Evolutionary conservation across 805 yeast genomes (phyloP).

Genomic region (Wickerhamiella spandovensis): DNA sequence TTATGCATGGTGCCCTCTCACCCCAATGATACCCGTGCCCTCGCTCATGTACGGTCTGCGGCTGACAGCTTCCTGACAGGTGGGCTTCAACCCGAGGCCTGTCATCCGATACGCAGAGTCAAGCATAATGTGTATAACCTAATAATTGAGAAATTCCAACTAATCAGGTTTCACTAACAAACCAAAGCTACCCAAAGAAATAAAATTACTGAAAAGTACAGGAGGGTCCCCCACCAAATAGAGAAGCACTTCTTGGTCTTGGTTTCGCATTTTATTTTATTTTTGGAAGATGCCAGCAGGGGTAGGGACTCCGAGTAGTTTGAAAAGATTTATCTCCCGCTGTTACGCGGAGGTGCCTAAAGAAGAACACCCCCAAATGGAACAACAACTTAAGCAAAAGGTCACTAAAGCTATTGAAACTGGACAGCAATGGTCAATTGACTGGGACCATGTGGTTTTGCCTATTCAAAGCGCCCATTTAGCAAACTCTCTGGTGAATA

Average conservation of each 20-base stretch:
- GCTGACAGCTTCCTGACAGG: not conserved
- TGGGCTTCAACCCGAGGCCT: not conserved
- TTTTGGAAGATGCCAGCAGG: not conserved
- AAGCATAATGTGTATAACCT: too few species aligned
- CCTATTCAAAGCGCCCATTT: slow-evolving; percentile 27
- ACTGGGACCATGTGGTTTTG: slow-evolving; percentile 40
- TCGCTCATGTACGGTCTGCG: not conserved
- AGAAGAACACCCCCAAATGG: slow-evolving; percentile 30
- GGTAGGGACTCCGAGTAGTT: slow-evolving; percentile 32
- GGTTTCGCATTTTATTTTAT: too few species aligned
- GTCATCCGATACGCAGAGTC: too few species aligned
- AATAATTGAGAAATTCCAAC: too few species aligned
- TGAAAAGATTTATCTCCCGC: slow-evolving; percentile 37
- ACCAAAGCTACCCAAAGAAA: too few species aligned
- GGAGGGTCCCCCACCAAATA: too few species aligned
- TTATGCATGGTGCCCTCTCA: not conserved
- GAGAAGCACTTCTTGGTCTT: too few species aligned
- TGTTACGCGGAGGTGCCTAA: slow-evolving; percentile 32
- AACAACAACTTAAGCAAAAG: slow-evolving; percentile 36
- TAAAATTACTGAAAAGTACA: too few species aligned
- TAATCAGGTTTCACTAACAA: too few species aligned
- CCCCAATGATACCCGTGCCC: not conserved
- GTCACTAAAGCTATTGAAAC: slow-evolving; percentile 36
- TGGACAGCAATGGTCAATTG: slow-evolving; percentile 33
- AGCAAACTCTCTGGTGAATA: not conserved